Conservation (phyloP, 2,329 filamentous ascomycete species). For the Metarhizium guizhouense region DNA sequence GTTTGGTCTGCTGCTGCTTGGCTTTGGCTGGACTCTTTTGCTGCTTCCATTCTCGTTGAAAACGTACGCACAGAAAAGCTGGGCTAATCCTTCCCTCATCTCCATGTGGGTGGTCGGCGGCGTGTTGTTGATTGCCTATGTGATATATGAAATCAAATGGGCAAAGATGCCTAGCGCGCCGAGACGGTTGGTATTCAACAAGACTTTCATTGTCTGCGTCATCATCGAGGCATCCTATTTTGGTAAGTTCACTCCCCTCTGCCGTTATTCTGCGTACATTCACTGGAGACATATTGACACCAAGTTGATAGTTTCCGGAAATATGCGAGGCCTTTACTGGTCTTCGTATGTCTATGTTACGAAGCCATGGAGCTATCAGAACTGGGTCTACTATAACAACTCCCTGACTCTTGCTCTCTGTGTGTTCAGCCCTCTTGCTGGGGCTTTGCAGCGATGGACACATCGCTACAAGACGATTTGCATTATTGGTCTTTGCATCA, state of each 20-base stretch:
- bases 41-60: conserved; percentile 59
- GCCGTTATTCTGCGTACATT: not conserved
- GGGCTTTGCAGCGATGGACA: conserved; percentile 22
- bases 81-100: conserved; percentile 34
- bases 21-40: conserved; percentile 44
- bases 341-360: conserved; percentile 24
- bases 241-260: conserved; percentile 6
- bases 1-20: conserved; percentile 35
- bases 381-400: conserved; percentile 27
- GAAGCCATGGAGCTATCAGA: conserved; percentile 23
- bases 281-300: not conserved
- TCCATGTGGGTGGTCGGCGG: conserved; percentile 30
- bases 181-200: conserved; percentile 18
- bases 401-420: conserved; percentile 26
- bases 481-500: conserved; percentile 25
- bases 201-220: conserved; percentile 21
- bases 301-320: conserved; percentile 15
- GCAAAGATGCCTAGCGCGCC: conserved; percentile 16
- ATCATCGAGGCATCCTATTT: conserved; percentile 21
- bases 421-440: conserved; percentile 22
- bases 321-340: conserved; percentile 23
- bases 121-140: conserved; percentile 30
- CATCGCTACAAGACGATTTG: conserved; percentile 30
- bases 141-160: conserved; percentile 35
- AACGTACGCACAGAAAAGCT: conserved; percentile 28